Conservation (phyloP, 179 eudicot species). For the Amaranthus tricolor region DNA sequence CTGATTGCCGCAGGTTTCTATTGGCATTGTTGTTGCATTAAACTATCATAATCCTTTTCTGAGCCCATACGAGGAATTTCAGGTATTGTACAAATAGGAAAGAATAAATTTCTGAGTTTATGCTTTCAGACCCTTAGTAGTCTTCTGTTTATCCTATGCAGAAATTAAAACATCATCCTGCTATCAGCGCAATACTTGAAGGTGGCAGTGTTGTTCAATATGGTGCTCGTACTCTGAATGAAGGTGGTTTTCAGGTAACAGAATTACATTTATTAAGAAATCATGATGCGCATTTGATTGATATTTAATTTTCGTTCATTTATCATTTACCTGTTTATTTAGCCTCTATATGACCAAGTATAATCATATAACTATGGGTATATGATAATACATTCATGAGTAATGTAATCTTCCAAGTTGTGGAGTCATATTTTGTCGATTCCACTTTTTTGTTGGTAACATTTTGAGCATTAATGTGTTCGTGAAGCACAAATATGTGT, state of each 20-base stretch:
- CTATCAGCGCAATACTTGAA: conserved; percentile 80
- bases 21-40: conserved; percentile 92
- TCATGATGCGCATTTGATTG: neutral
- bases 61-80: conserved; percentile 95
- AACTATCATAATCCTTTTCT: conserved; percentile 84
- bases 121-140: conserved; percentile 14
- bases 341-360: too few species aligned
- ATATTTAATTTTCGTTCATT: neutral
- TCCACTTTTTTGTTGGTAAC: neutral
- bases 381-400: neutral
- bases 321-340: neutral
- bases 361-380: neutral
- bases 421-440: neutral
- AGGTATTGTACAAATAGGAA: conserved; percentile 41
- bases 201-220: conserved; percentile 89
- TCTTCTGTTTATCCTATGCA: conserved; percentile 23
- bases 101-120: neutral
- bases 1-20: conserved; percentile 58
- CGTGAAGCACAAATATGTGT: too few species aligned
- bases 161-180: conserved; percentile 91
- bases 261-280: neutral
- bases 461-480: too few species aligned
- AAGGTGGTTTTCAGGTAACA: conserved; percentile 98
- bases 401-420: neutral
- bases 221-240: conserved; percentile 96